Base-by-base conservation (phyloP, 306 rosid genomes). In the Albizia julibrissin region DNA sequence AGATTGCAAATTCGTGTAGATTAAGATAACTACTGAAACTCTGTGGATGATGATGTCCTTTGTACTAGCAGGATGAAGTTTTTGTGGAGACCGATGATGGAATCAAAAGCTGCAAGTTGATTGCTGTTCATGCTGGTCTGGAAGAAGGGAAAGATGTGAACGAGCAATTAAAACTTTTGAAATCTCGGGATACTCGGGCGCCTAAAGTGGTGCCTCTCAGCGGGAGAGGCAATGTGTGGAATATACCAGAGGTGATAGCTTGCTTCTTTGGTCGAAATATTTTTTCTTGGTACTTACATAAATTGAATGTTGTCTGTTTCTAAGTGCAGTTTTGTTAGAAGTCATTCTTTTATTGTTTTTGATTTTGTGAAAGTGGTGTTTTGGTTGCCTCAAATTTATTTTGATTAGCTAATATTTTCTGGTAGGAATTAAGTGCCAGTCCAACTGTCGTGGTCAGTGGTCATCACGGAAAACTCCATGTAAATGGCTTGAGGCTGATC, bases 91-190 rank as follows among this genome's bases (percentile, higher is more conserved):
- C 91, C 9, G 86, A 84, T 42, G 85, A 84, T 76, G 92, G 94
- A 62, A 76, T 85, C 69, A 84, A 87, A 69, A 83, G 85, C 74
- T 93, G 90, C 86, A 91, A 87, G 85, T 85, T 95, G 94, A 91
- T 93, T 16, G 98, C 94, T 69, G 97, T 95, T 83, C 99, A 95
- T 39, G 98, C 97, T 52, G 98, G 99, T 87, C 85, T 95, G 85
- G 95, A 88, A 89, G 85, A 85, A 85, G 87, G 83, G 42, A 80
- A 71, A 76, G 88, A 90, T 69, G 96, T 93, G 70, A 82, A 90
- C 54, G 89, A 91, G 84, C 98, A 91, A 76, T 81, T 95, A 83
- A 80, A 93, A 59, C 42, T 26, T 75, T 85, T 95, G 91, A 93
- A 84, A 89, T 80, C 86, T 78, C 91, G 82, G 50, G 93, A 95